Percentiles rank a stretch among this genome's conserved stretches.
These are phyloP conservation scores for Basidiobolus meristosporus DNA, from an alignment of 371 early-diverging fungal genomes.

Conservation along the genomic window DNA sequence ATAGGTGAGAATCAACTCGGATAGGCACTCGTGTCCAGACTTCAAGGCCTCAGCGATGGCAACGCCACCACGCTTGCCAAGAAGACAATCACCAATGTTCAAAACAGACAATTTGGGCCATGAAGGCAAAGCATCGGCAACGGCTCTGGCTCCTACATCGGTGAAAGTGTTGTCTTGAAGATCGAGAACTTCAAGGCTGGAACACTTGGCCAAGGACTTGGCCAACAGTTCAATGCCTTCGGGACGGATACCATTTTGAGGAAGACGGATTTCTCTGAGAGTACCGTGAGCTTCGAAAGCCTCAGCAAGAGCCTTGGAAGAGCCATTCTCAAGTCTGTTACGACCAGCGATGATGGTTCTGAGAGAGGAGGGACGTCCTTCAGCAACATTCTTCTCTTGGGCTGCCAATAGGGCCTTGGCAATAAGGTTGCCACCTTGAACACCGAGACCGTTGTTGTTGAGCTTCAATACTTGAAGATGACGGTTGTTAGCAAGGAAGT, in stretches of 20 bases:
- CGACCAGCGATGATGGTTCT: constrained; percentile 76
- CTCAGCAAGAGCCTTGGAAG: constrained; percentile 44
- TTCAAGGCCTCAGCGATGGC: constrained; percentile 40
- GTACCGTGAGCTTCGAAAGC: constrained; percentile 66
- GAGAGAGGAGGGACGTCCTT: constrained; percentile 40
- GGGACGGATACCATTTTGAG: constrained; percentile 92
- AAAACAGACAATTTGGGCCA: constrained; percentile 65
- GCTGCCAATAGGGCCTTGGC: constrained; percentile 64
- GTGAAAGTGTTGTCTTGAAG: constrained; percentile 96
- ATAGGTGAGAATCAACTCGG: constrained; percentile 57
- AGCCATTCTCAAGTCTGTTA: constrained; percentile 84
- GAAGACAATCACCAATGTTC: constrained; percentile 81
- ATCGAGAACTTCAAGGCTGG: constrained; percentile 54
- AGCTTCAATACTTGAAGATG: constrained; percentile 60
- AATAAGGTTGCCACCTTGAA: constrained; percentile 74
- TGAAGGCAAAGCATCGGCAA: constrained; percentile 49
- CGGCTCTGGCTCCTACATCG: constrained; percentile 50
- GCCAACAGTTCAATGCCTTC: constrained; percentile 68
- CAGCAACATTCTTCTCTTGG: constrained; percentile 39
- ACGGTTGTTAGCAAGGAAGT: constrained; percentile 59
- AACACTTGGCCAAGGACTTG: constrained; percentile 45
- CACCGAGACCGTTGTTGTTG: constrained; percentile 92
- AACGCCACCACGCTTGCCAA: constrained; percentile 51
- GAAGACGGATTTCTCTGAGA: constrained; percentile 71
- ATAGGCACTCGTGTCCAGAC: constrained; percentile 25